Percentiles rank a stretch among this genome's conserved stretches.
These are phyloP conservation scores for Microbotryum silenes-acaulis DNA, from an alignment of 1,284 basidiomycete species.

Conservation along the genomic window DNA sequence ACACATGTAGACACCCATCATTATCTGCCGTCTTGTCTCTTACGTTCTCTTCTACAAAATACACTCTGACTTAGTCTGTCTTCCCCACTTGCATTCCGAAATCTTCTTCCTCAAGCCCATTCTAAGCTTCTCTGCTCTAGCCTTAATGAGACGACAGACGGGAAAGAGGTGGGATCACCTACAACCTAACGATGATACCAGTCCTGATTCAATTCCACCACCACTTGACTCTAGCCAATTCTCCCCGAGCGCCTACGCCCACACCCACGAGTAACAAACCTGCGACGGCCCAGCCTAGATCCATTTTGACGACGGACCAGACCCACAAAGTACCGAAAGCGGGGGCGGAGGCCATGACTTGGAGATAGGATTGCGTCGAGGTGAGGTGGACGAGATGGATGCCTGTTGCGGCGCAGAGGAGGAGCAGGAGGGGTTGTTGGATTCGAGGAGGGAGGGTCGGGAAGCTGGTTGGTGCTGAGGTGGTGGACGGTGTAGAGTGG, in stretches of 20 bases:
- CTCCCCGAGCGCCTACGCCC: slow-evolving; percentile 13
- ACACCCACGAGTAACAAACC: slow-evolving; percentile 4
- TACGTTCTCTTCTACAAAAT: neutral
- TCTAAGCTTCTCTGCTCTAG: no score
- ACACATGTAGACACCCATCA: slow-evolving; percentile 1
- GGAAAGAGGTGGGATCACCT: no score
- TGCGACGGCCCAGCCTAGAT: slow-evolving; percentile 18
- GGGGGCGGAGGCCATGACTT: slow-evolving; percentile 26
- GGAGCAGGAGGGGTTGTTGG: slow-evolving; percentile 13
- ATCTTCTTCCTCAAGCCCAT: no score
- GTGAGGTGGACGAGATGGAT: slow-evolving; percentile 21
- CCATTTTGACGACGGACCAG: slow-evolving; percentile 27
- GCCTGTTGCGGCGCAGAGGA: slow-evolving; percentile 15
- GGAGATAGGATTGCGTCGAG: slow-evolving; percentile 30
- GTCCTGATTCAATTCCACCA: neutral
- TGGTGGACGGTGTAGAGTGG: neutral
- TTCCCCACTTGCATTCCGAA: no score
- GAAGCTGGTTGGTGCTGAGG: slow-evolving; percentile 27
- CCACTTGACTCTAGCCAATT: slow-evolving; percentile 4
- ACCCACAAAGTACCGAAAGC: slow-evolving; percentile 25
- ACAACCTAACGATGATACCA: no score
- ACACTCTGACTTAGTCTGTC: no score
- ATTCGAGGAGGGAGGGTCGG: slow-evolving; percentile 3
- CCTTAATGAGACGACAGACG: no score
- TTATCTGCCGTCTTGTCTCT: neutral